These are phyloP conservation scores for Chenopodium suecicum DNA, from an alignment of 148 eudicot species.

Conservation along the genomic window DNA sequence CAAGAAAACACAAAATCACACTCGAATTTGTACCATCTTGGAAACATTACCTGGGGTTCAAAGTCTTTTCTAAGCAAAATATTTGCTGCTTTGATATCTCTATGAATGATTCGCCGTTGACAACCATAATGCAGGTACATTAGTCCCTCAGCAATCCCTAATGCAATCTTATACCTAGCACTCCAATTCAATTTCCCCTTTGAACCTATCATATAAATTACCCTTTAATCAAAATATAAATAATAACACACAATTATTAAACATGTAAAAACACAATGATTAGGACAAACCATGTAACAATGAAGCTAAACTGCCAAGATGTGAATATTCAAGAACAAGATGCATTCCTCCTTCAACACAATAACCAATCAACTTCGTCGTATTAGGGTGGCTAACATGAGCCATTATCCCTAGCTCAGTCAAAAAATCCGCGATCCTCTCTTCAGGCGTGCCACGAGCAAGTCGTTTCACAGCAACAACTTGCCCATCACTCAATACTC, in stretches of 20 bases:
- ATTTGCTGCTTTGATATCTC: conserved; percentile 92
- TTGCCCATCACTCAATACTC: conserved; percentile 51
- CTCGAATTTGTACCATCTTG: not conserved
- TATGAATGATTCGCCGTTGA: conserved; percentile 76
- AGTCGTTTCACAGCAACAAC: conserved; percentile 71
- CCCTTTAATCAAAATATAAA: not conserved
- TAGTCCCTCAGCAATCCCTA: conserved; percentile 83
- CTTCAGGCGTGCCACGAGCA: conserved; percentile 56
- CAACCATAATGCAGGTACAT: conserved; percentile 82
- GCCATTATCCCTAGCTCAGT: conserved; percentile 89
- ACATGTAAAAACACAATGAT: not conserved
- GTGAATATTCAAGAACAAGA: conserved; percentile 75
- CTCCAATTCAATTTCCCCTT: conserved; percentile 56
- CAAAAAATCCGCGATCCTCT: conserved; percentile 60
- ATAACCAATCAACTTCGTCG: conserved; percentile 73
- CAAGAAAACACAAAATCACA: not conserved
- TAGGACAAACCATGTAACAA: conserved; percentile 49
- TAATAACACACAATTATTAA: not conserved
- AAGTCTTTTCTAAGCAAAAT: conserved; percentile 65
- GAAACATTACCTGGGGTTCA: conserved; percentile 68
- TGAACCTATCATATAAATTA: conserved; percentile 32
- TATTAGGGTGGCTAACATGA: conserved; percentile 83
- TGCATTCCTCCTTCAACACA: conserved; percentile 91
- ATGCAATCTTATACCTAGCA: conserved; percentile 66
- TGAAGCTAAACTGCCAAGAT: conserved; percentile 85